phyloP scores from a whole-genome alignment of 2,329 filamentous ascomycete genomes.

The Exophiala oligosperma region DNA sequence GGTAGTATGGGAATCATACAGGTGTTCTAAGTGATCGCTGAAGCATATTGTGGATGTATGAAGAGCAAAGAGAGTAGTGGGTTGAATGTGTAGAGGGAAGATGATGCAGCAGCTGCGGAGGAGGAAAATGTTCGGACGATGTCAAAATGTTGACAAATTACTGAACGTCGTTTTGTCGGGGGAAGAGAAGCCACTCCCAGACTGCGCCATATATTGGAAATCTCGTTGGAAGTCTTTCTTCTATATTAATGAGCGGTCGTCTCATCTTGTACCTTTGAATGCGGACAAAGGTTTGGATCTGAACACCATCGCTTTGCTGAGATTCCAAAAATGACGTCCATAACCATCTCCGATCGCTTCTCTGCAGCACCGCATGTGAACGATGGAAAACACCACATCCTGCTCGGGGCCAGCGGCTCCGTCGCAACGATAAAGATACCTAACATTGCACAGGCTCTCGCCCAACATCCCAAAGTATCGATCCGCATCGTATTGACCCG shows the following conservation, averaged over 20 bases:
- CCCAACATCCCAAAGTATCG: constrained; percentile 58
- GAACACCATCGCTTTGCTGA: background rate
- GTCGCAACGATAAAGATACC: constrained; percentile 89
- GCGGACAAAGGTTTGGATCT: too few species aligned
- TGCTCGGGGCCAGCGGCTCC: constrained; percentile 68
- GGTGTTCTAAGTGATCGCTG: constrained; percentile 17
- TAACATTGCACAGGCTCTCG: constrained; percentile 57
- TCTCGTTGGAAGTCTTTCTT: background rate
- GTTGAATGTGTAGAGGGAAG: background rate
- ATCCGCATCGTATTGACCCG: constrained; percentile 83
- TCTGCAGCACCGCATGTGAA: constrained; percentile 29
- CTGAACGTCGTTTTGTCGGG: constrained; percentile 1
- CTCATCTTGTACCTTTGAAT: background rate
- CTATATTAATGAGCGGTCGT: background rate
- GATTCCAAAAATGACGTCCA: constrained; percentile 4
- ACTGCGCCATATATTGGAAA: background rate
- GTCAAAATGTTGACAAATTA: constrained; percentile 26
- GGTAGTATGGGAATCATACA: constrained; percentile 1
- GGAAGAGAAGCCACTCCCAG: background rate
- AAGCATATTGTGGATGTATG: constrained; percentile 9
- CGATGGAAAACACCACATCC: constrained; percentile 60
- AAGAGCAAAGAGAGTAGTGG: background rate
- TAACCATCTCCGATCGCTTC: constrained; percentile 22
- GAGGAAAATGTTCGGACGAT: constrained; percentile 22
- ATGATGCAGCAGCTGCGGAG: background rate